These are phyloP conservation scores for Strobilomyces dryophilus DNA, from an alignment of 768 basidiomycete genomes.

Conservation along the genomic window DNA sequence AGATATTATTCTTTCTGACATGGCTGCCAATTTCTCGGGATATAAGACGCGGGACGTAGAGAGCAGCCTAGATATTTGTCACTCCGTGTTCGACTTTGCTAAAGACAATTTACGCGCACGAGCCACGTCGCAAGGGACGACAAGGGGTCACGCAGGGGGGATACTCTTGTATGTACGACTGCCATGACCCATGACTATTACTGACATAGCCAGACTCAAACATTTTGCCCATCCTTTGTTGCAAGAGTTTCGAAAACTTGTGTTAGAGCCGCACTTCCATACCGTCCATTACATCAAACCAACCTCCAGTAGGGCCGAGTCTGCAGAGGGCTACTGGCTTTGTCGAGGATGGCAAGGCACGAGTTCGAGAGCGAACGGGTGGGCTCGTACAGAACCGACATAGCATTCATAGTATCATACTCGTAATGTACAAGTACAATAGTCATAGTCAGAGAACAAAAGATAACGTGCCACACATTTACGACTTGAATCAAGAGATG, in stretches of 20 bases:
- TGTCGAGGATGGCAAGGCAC: conserved; percentile 65
- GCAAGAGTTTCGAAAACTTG: conserved; percentile 56
- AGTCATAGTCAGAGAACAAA: conserved; percentile 7
- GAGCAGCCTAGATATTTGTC: conserved; percentile 66
- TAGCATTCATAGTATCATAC: conserved; percentile 5
- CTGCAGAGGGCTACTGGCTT: conserved; percentile 82
- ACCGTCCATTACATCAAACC: conserved; percentile 75
- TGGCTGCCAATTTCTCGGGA: conserved; percentile 84
- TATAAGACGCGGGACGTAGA: conserved; percentile 62
- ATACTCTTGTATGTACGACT: conserved; percentile 46
- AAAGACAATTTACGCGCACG: conserved; percentile 46
- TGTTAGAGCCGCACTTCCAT: conserved; percentile 60
- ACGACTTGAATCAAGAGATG: background rate
- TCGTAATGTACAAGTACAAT: conserved; percentile 14
- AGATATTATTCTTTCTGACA: conserved; percentile 85
- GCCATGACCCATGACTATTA: background rate
- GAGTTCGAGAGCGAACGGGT: background rate
- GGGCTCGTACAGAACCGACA: background rate
- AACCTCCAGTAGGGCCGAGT: conserved; percentile 69
- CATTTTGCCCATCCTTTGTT: conserved; percentile 76
- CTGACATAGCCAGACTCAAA: conserved; percentile 57
- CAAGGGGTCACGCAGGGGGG: conserved; percentile 38
- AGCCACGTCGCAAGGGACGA: conserved; percentile 37
- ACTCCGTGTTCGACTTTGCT: conserved; percentile 70
- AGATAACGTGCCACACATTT: background rate